phyloP scores from a whole-genome alignment of 2,329 filamentous ascomycete genomes.

The Byssochlamys sp. region DNA sequence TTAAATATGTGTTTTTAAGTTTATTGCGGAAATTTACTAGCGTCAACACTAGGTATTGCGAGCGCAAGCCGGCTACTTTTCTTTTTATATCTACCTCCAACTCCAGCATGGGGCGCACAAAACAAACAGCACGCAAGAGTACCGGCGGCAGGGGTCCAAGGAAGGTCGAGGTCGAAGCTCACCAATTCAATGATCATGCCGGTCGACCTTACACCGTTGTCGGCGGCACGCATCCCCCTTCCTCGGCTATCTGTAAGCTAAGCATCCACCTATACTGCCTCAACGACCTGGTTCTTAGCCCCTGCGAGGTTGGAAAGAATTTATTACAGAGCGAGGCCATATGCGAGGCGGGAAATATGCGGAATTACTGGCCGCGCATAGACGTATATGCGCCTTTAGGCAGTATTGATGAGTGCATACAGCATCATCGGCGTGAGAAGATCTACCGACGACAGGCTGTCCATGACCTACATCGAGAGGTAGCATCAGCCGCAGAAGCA shows the following conservation, averaged over 20 bases:
- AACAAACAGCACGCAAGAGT: conserved; percentile 1
- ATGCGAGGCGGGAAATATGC: conserved; percentile 8
- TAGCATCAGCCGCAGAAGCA: background rate
- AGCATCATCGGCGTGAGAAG: conserved; percentile 9
- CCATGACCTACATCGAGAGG: conserved; percentile 1
- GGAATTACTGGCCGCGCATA: conserved; percentile 8
- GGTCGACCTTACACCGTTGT: conserved; percentile 2
- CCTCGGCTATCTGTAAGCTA: conserved; percentile 1
- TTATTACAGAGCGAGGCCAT: conserved; percentile 1
- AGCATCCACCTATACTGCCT: conserved; percentile 4
- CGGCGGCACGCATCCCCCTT: background rate
- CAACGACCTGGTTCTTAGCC: background rate
- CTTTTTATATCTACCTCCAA: background rate
- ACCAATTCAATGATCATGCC: conserved; percentile 1
- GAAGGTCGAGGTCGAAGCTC: background rate
- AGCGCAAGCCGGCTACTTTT: background rate
- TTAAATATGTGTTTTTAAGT: no score
- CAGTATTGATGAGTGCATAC: conserved; percentile 7
- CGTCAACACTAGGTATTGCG: no score
- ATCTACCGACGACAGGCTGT: background rate
- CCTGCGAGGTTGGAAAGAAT: background rate
- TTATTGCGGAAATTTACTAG: no score
- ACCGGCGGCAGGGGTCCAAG: background rate
- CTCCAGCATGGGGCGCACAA: conserved; percentile 1
- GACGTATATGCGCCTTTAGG: conserved; percentile 7